These are phyloP conservation scores for Linaria vulgaris DNA, from an alignment of 257 asterid species.

Conservation along the genomic window DNA sequence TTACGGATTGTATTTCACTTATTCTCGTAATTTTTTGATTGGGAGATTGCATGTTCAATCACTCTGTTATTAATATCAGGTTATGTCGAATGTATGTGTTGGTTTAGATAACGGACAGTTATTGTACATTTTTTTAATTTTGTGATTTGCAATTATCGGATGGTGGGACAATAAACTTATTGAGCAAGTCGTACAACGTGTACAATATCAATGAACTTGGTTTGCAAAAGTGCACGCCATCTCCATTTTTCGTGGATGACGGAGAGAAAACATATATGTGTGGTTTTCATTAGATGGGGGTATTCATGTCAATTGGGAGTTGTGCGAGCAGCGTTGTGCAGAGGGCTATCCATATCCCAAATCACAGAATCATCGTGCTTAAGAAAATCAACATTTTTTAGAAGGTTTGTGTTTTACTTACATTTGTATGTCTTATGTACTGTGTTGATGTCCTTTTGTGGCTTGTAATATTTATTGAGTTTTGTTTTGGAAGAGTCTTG, in stretches of 20 bases:
- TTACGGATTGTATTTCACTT: too few species aligned
- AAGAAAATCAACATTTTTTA: constrained; percentile 95
- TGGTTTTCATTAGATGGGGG: constrained; percentile 94
- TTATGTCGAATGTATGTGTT: too few species aligned
- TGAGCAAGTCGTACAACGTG: constrained; percentile 87
- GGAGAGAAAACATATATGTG: constrained; percentile 83
- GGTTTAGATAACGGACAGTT: too few species aligned
- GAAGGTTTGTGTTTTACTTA: too few species aligned
- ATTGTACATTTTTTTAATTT: background rate
- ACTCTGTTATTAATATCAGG: too few species aligned
- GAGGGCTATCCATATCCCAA: constrained; percentile 94
- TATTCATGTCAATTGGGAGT: constrained; percentile 86
- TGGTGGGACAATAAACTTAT: constrained; percentile 82
- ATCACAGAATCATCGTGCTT: constrained; percentile 92
- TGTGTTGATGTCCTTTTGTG: background rate
- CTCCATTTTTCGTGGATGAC: constrained; percentile 53
- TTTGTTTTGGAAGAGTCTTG: background rate
- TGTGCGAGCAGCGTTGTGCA: constrained; percentile 99
- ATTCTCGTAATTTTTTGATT: too few species aligned
- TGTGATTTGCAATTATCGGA: constrained; percentile 59
- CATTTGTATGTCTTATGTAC: background rate
- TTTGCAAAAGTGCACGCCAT: constrained; percentile 75
- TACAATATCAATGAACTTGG: constrained; percentile 97
- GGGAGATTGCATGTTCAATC: too few species aligned
- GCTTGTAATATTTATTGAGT: background rate